A percentile compares a stretch with the other conserved stretches of the same genome.
These are phyloP conservation scores for Lycium ferocissimum DNA, from an alignment of 257 asterid genomes.

Conservation along the genomic window DNA sequence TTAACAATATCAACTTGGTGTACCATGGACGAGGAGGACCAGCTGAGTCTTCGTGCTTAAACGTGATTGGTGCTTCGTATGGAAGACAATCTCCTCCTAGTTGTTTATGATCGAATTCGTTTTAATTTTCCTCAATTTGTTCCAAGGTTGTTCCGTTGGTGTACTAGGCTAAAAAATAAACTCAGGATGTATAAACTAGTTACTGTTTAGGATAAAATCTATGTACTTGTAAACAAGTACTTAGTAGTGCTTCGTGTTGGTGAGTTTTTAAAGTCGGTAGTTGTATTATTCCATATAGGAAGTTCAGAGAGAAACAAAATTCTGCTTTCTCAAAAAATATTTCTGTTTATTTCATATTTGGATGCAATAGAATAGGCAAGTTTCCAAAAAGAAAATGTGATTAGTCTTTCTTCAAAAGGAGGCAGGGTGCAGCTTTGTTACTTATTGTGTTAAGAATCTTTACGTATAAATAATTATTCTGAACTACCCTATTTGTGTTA, in stretches of 20 bases:
- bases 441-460: too few species aligned
- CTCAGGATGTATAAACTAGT: constrained; percentile 10
- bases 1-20: constrained; percentile 54
- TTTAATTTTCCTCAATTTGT: background rate
- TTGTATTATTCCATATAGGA: background rate
- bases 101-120: constrained; percentile 41
- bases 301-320: constrained; percentile 11
- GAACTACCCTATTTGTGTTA: too few species aligned
- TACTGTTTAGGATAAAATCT: background rate
- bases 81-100: constrained; percentile 59
- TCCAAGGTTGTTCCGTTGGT: background rate
- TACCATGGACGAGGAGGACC: constrained; percentile 48
- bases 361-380: background rate
- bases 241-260: background rate
- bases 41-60: constrained; percentile 49
- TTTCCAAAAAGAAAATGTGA: background rate
- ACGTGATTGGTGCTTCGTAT: constrained; percentile 54
- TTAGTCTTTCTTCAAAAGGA: background rate
- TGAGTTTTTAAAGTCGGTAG: background rate
- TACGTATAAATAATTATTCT: too few species aligned
- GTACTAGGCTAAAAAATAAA: background rate
- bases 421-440: background rate
- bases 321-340: background rate
- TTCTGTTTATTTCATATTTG: background rate
- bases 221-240: background rate